Percentiles rank a stretch among this genome's conserved stretches.
These are phyloP conservation scores for Strobilomyces confusus DNA, from an alignment of 768 basidiomycete species.

Conservation along the genomic window DNA sequence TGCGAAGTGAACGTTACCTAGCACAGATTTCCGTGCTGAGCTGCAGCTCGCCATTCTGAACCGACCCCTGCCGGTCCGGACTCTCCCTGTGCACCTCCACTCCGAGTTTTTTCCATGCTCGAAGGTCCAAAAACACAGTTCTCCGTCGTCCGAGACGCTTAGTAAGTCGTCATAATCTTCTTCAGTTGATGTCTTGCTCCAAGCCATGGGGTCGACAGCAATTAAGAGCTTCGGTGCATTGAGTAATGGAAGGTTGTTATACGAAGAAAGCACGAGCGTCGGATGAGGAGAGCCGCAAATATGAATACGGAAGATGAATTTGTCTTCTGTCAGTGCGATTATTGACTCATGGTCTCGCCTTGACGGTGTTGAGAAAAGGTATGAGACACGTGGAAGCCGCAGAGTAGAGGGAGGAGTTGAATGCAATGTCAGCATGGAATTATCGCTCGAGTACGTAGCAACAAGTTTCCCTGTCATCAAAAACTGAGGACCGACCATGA, in stretches of 20 bases:
- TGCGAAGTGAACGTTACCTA: constrained; percentile 51
- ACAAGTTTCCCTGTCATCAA: constrained; percentile 44
- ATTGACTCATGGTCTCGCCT: constrained; percentile 50
- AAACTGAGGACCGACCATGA: constrained; percentile 8
- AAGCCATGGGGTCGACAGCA: constrained; percentile 86
- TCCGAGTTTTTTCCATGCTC: constrained; percentile 35
- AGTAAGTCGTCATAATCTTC: constrained; percentile 68
- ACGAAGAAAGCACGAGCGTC: constrained; percentile 44
- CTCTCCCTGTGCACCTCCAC: constrained; percentile 71
- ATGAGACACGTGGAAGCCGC: constrained; percentile 48
- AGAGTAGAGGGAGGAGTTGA: constrained; percentile 41
- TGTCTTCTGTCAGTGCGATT: constrained; percentile 61
- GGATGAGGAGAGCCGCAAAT: constrained; percentile 34
- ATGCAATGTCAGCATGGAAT: constrained; percentile 49
- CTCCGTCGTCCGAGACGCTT: constrained; percentile 72
- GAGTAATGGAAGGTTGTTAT: constrained; percentile 49
- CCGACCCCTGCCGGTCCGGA: constrained; percentile 63
- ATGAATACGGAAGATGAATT: constrained; percentile 55
- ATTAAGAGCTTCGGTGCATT: constrained; percentile 51
- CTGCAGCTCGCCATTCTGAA: constrained; percentile 80
- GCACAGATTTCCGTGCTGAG: constrained; percentile 85
- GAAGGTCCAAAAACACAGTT: constrained; percentile 84
- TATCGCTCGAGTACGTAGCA: constrained; percentile 54
- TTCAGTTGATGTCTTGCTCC: constrained; percentile 51
- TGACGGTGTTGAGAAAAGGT: constrained; percentile 66